Percentiles rank a stretch among this genome's conserved stretches.
phyloP scores from a whole-genome alignment of 306 rosid species.

The Prunus mira region DNA sequence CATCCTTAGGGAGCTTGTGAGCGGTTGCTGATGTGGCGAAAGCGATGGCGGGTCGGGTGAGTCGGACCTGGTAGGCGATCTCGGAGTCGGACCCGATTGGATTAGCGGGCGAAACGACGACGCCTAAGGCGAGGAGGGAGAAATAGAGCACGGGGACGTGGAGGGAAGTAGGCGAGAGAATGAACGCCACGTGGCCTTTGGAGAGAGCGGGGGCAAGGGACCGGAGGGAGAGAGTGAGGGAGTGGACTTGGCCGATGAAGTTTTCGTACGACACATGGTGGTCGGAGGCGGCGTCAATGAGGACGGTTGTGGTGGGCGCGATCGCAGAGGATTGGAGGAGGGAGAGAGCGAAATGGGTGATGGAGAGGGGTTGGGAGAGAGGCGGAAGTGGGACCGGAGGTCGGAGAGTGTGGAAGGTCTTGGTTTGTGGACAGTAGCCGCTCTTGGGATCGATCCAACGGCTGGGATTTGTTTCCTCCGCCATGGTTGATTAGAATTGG shows the following conservation, averaged over 20 bases:
- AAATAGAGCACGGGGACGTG: constrained; percentile 75
- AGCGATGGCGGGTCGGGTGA: constrained; percentile 55
- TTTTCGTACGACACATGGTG: constrained; percentile 45
- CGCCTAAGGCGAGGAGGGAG: constrained; percentile 65
- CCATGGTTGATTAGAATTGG: constrained; percentile 14
- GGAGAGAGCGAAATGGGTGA: constrained; percentile 50
- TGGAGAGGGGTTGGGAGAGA: constrained; percentile 50
- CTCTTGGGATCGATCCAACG: constrained; percentile 36
- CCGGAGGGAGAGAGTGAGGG: constrained; percentile 36
- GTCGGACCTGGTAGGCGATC: constrained; percentile 48
- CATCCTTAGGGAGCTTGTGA: constrained; percentile 18
- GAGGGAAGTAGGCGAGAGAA: constrained; percentile 59
- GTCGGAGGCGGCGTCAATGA: constrained; percentile 55
- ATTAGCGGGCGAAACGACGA: constrained; percentile 69
- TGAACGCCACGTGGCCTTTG: constrained; percentile 68
- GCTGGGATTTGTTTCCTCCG: neutral
- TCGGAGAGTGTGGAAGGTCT: constrained; percentile 64
- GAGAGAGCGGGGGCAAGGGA: constrained; percentile 26
- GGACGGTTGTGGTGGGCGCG: constrained; percentile 28
- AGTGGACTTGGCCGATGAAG: constrained; percentile 49
- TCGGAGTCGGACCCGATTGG: constrained; percentile 61
- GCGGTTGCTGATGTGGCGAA: constrained; percentile 49
- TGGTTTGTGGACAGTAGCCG: constrained; percentile 50
- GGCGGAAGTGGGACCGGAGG: constrained; percentile 67
- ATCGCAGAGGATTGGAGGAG: constrained; percentile 39